Conservation (phyloP, 2,329 filamentous ascomycete genomes). For the Microsporum ferrugineum region DNA sequence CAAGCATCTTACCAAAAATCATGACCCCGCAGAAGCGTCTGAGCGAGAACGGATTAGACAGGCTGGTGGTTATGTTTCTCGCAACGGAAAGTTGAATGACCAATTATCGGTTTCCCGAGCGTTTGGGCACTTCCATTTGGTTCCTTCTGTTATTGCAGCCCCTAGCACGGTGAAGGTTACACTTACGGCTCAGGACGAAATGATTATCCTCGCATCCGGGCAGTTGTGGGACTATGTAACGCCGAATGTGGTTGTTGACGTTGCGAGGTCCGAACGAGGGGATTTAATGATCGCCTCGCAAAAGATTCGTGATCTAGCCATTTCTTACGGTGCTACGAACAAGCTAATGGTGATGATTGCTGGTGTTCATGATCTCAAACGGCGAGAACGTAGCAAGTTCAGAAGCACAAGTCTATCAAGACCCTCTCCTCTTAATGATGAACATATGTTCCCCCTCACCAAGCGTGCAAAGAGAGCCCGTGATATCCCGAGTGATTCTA, state of each 20-base stretch:
- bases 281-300: conserved; percentile 93
- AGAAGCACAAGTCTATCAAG: conserved; percentile 77
- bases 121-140: conserved; percentile 87
- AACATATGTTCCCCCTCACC: conserved; percentile 48
- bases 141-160: conserved; percentile 84
- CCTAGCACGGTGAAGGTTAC: conserved; percentile 70
- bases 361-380: conserved; percentile 80
- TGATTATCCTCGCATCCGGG: conserved; percentile 78
- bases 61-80: conserved; percentile 88
- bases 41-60: conserved; percentile 86
- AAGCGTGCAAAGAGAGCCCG: conserved; percentile 52
- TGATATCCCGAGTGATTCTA: conserved; percentile 63
- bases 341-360: conserved; percentile 99
- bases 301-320: conserved; percentile 85
- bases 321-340: conserved; percentile 82
- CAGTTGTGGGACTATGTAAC: conserved; percentile 94
- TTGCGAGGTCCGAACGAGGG: conserved; percentile 71
- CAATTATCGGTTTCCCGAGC: conserved; percentile 81
- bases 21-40: conserved; percentile 75
- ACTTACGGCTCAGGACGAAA: conserved; percentile 80
- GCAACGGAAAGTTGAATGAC: conserved; percentile 89
- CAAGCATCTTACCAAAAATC: conserved; percentile 75
- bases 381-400: conserved; percentile 63
- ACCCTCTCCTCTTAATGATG: conserved; percentile 58
- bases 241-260: conserved; percentile 80